Conservation (phyloP, 139 green algal genomes). For the Diplosphaera chodatii region DNA sequence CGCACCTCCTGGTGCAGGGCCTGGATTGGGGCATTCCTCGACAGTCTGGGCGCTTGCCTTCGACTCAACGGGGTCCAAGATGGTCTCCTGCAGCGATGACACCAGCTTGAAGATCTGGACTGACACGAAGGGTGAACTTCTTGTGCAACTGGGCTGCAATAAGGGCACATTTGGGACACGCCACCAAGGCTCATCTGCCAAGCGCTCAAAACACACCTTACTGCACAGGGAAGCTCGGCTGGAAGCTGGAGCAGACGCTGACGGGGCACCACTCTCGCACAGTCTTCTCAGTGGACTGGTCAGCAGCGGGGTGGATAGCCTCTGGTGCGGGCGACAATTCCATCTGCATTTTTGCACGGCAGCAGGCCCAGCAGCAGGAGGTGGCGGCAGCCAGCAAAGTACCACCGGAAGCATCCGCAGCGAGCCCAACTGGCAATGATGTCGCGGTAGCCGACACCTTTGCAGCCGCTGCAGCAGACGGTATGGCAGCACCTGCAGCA, state of each 20-base stretch:
- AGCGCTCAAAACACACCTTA: too few species aligned
- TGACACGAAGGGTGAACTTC: constrained; percentile 1
- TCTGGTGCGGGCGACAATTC: constrained; percentile 64
- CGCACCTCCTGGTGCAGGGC: constrained; percentile 3
- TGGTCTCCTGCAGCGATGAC: constrained; percentile 86
- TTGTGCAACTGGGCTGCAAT: too few species aligned
- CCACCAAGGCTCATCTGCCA: too few species aligned
- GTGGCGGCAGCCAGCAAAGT: too few species aligned
- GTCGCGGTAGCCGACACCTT: too few species aligned
- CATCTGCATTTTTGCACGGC: constrained; percentile 54
- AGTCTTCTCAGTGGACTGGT: constrained; percentile 78
- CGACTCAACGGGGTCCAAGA: constrained; percentile 40
- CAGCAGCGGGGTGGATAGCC: constrained; percentile 41
- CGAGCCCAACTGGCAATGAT: too few species aligned
- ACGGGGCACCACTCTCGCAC: constrained; percentile 65
- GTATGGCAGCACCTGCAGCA: background rate
- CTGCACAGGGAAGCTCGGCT: constrained; percentile 19
- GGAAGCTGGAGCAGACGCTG: constrained; percentile 40
- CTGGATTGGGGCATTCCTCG: constrained; percentile 58
- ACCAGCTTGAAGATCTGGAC: constrained; percentile 65
- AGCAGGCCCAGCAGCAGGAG: background rate
- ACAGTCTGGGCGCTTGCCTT: constrained; percentile 85
- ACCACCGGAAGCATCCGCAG: too few species aligned
- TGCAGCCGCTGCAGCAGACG: background rate
- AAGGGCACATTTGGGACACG: too few species aligned